Percentiles rank a stretch among this genome's conserved stretches.
phyloP scores from a whole-genome alignment of 768 basidiomycete species.

The Saitozyma podzolica region DNA sequence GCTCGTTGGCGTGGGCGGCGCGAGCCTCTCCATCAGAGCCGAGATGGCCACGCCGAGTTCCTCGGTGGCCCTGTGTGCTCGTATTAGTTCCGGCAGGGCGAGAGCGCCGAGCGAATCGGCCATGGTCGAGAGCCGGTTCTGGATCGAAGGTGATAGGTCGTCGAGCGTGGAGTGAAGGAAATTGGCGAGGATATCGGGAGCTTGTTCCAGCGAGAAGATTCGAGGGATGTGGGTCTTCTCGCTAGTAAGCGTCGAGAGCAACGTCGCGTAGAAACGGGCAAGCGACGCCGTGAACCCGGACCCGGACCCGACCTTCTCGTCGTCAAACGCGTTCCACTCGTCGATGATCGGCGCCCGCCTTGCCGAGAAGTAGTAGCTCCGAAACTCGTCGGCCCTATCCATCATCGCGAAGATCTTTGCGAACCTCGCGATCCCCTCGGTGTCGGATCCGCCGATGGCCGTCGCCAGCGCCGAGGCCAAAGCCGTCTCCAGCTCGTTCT shows the following conservation, averaged over 20 bases:
- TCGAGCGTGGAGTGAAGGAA: slow-evolving; percentile 81
- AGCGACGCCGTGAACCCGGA: slow-evolving; percentile 66
- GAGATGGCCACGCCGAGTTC: slow-evolving; percentile 75
- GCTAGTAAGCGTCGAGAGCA: slow-evolving; percentile 65
- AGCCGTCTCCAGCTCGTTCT: slow-evolving; percentile 89
- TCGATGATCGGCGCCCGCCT: slow-evolving; percentile 66
- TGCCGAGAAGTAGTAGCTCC: slow-evolving; percentile 90
- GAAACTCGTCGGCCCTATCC: slow-evolving; percentile 86
- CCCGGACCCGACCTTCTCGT: not conserved
- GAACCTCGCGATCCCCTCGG: slow-evolving; percentile 63
- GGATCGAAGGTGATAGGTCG: slow-evolving; percentile 74
- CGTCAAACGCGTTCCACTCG: slow-evolving; percentile 64
- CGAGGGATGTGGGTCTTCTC: slow-evolving; percentile 73
- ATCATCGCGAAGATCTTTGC: slow-evolving; percentile 87
- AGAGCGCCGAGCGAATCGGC: slow-evolving; percentile 65
- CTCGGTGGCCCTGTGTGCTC: slow-evolving; percentile 71
- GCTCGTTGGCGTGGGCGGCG: not conserved
- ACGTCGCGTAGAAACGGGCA: slow-evolving; percentile 69
- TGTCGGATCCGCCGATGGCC: slow-evolving; percentile 66
- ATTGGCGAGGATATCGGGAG: slow-evolving; percentile 65
- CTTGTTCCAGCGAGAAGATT: slow-evolving; percentile 83
- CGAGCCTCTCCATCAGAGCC: slow-evolving; percentile 65
- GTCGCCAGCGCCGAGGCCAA: slow-evolving; percentile 62
- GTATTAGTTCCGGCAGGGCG: slow-evolving; percentile 70
- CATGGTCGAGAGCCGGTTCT: slow-evolving; percentile 72